A percentile compares a stretch with the other conserved stretches of the same genome.
phyloP scores from a whole-genome alignment of 371 early-diverging fungal genomes.

The Thermomucor indicae-seudaticae region DNA sequence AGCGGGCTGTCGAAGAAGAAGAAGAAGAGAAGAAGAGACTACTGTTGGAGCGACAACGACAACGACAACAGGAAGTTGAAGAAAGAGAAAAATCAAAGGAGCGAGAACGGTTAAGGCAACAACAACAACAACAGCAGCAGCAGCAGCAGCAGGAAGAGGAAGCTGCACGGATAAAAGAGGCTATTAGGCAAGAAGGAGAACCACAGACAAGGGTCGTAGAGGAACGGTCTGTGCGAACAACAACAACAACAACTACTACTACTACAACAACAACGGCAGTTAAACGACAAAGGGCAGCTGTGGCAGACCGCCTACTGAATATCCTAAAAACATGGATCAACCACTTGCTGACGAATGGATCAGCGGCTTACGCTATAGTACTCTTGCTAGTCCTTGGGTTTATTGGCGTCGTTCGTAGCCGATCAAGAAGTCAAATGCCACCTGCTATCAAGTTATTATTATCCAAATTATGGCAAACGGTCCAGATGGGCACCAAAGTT shows the following conservation, averaged over 20 bases:
- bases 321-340: constrained; percentile 21
- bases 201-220: background rate
- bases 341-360: constrained; percentile 13
- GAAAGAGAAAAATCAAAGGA: background rate
- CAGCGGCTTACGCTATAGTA: constrained; percentile 16
- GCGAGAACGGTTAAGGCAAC: constrained; percentile 3
- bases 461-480: constrained; percentile 30
- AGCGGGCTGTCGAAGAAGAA: background rate
- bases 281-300: background rate
- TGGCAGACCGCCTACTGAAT: background rate
- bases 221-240: background rate
- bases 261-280: background rate
- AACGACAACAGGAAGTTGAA: constrained; percentile 8
- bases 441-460: constrained; percentile 12
- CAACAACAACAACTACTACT: background rate
- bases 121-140: constrained; percentile 3
- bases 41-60: constrained; percentile 5
- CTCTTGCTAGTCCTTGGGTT: constrained; percentile 22
- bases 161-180: too few relatives aligned
- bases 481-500: constrained; percentile 42
- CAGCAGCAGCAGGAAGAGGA: constrained; percentile 1
- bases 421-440: constrained; percentile 13
- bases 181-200: too few relatives aligned
- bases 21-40: background rate
- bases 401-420: constrained; percentile 13